A percentile compares a stretch with the other conserved stretches of the same genome.
Evolutionary conservation across 192 early-diverging fungal species (phyloP).

Genomic region (Endogone sp.): DNA sequence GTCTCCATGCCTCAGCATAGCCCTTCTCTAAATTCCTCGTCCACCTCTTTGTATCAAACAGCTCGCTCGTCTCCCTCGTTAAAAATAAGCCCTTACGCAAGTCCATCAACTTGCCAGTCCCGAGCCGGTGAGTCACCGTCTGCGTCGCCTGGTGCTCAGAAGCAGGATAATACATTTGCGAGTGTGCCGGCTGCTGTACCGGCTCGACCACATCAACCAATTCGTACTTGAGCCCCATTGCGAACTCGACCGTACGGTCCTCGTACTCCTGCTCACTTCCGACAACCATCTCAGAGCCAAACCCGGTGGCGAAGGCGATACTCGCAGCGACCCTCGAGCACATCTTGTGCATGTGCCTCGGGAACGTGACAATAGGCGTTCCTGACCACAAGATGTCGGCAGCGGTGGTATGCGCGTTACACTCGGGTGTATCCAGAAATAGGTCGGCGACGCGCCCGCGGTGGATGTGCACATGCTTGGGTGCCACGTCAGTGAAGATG

Average conservation of each 20-base stretch:
- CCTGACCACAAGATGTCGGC: conserved; percentile 94
- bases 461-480: conserved; percentile 87
- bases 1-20: conserved; percentile 63
- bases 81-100: conserved; percentile 68
- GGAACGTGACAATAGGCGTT: conserved; percentile 88
- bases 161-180: neutral
- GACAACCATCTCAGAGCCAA: conserved; percentile 65
- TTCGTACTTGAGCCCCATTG: conserved; percentile 41
- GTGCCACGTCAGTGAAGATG: conserved; percentile 81
- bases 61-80: conserved; percentile 66
- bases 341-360: conserved; percentile 86
- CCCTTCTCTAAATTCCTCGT: conserved; percentile 80
- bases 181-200: neutral
- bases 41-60: conserved; percentile 89
- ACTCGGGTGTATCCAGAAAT: conserved; percentile 94
- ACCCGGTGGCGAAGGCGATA: conserved; percentile 79
- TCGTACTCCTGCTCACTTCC: conserved; percentile 59
- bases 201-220: conserved; percentile 22
- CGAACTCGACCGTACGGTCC: conserved; percentile 60
- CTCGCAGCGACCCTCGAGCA: conserved; percentile 86
- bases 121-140: conserved; percentile 33
- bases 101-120: conserved; percentile 54
- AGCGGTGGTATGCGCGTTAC: conserved; percentile 95
- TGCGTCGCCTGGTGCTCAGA: conserved; percentile 11
- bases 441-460: conserved; percentile 89